phyloP scores from a whole-genome alignment of 345 rosid genomes.

The Populus nigra region DNA sequence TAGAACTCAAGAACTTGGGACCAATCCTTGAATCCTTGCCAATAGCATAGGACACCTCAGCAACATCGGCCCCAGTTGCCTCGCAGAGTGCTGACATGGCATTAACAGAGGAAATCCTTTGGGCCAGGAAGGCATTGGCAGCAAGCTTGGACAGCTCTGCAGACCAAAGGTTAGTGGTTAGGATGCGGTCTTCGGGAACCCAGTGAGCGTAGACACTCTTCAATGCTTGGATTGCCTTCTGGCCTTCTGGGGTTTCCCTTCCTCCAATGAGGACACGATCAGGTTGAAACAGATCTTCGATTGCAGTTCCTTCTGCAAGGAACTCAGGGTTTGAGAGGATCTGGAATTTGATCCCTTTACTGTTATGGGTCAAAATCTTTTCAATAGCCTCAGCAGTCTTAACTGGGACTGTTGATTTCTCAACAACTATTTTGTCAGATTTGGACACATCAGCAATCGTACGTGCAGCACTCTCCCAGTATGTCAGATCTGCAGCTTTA shows the following conservation, averaged over 20 bases:
- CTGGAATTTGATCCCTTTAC: conserved; percentile 91
- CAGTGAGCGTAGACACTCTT: conserved; percentile 78
- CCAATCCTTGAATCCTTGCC: conserved; percentile 82
- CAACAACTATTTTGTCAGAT: conserved; percentile 85
- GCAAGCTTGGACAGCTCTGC: conserved; percentile 96
- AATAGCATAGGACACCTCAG: conserved; percentile 71
- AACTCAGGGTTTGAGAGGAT: conserved; percentile 93
- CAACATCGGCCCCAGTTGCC: conserved; percentile 82
- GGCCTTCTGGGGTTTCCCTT: conserved; percentile 87
- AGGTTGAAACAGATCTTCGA: conserved; percentile 63
- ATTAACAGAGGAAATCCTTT: conserved; percentile 85
- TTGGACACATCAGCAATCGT: conserved; percentile 89
- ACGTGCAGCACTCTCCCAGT: conserved; percentile 97
- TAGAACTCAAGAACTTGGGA: conserved; percentile 78
- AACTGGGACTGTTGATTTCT: conserved; percentile 95
- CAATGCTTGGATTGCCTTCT: conserved; percentile 68
- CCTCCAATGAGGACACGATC: conserved; percentile 93
- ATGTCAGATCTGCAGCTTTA: conserved; percentile 90
- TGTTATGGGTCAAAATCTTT: conserved; percentile 83
- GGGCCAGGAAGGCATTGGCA: conserved; percentile 89
- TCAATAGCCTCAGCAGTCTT: conserved; percentile 93
- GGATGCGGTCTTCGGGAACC: conserved; percentile 77
- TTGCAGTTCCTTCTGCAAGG: conserved; percentile 95
- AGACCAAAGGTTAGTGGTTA: conserved; percentile 91
- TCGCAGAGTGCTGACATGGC: conserved; percentile 95